phyloP scores from a whole-genome alignment of 129 eudicot species.

The Saussurea involucrata region DNA sequence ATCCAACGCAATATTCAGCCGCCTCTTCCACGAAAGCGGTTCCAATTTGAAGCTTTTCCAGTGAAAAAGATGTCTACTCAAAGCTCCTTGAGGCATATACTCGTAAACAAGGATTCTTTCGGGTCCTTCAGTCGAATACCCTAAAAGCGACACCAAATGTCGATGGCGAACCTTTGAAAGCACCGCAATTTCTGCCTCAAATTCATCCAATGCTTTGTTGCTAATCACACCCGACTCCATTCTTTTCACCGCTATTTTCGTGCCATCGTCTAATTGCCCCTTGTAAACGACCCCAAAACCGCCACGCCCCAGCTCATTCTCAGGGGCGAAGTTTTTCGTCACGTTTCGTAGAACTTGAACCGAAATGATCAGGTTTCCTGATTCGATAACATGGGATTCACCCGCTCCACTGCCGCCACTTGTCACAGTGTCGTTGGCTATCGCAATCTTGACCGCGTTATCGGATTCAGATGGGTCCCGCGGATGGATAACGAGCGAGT shows the following conservation, averaged over 20 bases:
- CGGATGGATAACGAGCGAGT: conserved; percentile 52
- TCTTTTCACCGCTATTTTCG: conserved; percentile 66
- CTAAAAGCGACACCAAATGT: conserved; percentile 63
- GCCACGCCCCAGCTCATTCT: conserved; percentile 74
- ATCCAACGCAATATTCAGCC: conserved; percentile 91
- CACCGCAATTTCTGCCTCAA: conserved; percentile 67
- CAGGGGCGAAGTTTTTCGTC: conserved; percentile 54
- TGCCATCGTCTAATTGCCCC: conserved; percentile 68
- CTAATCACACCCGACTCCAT: conserved; percentile 60
- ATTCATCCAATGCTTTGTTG: conserved; percentile 68
- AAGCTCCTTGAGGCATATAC: conserved; percentile 74
- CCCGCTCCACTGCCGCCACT: conserved; percentile 22
- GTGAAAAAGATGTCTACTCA: conserved; percentile 59
- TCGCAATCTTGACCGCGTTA: conserved; percentile 46
- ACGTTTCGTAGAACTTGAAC: conserved; percentile 57
- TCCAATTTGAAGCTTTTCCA: conserved; percentile 68
- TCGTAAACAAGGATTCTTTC: conserved; percentile 76
- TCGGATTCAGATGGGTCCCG: conserved; percentile 39
- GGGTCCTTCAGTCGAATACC: conserved; percentile 63
- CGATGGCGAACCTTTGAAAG: conserved; percentile 75
- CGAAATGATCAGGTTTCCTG: conserved; percentile 45
- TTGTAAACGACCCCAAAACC: conserved; percentile 78
- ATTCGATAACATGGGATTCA: conserved; percentile 38
- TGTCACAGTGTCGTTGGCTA: conserved; percentile 27
- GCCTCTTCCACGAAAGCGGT: conserved; percentile 91